Evolutionary conservation across 2,329 filamentous ascomycete genomes (phyloP), one percentile per base, ranked within the genome.

Genomic region (Cordyceps fumosorosea): DNA sequence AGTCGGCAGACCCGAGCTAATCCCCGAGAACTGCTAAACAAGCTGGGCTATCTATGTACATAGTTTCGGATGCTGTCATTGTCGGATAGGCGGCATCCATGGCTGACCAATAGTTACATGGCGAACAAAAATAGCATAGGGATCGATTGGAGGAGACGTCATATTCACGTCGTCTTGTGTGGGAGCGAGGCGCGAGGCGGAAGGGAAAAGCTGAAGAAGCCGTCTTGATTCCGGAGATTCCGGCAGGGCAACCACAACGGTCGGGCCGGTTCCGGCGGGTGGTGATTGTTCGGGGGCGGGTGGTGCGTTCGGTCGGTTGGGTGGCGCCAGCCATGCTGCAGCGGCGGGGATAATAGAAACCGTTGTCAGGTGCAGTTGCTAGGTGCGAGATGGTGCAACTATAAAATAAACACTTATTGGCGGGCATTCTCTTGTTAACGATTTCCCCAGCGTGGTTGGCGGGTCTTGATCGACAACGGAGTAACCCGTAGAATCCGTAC

Each of bases 1-100:
- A 56, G 26, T 57, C 44, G 44, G 55, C 44, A 57, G 29, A 26
- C 14, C 55, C 44, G 55, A 57, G 55, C 55, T 40, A 48, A 57
- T 48, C 29, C n/a, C 55, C 55, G 55, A 57, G 42, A 47, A 42
- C 42, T 3, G 6, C 26, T 37, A 10, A 10, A 37, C 12, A 14
- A 11, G 18, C 37, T 22, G 20, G 18, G 3, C 45, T 29, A 6
- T 29, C 26, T 6, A 3, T 3, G 26, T 29, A n/a, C n/a, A n/a
- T n/a, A 37, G n/a, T 22, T 16, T 34, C 18, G n/a, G 20, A 10
- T 44, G 16, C 5, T 44, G 14, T 44, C 40, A 44, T 48, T 24
- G 26, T 34, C 26, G 55, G 44, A 11, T n/a, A n/a, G 24, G 16
- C 44, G 29, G 44, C 44, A 26, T 18, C 3, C 44, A 22, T 47